Percentiles rank a stretch among this genome's conserved stretches.
These are phyloP conservation scores for Plasmopara muralis DNA, from an alignment of 352 stramenopile genomes.

Conservation along the genomic window DNA sequence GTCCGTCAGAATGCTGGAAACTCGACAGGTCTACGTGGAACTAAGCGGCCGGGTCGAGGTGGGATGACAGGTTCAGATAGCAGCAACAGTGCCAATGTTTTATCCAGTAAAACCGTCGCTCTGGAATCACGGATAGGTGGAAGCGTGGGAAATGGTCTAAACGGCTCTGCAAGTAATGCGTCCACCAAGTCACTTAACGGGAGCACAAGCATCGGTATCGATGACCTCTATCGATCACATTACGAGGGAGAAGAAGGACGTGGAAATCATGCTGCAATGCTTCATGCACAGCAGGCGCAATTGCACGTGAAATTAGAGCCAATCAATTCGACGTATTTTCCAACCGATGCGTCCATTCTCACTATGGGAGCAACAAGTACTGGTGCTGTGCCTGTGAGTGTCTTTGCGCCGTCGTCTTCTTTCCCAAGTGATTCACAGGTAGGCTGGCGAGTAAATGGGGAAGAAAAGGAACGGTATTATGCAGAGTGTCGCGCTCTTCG, in stretches of 20 bases:
- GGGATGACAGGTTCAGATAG: constrained; percentile 47
- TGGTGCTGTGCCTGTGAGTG: constrained; percentile 17
- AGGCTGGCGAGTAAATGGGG: constrained; percentile 35
- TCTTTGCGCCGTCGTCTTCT: constrained; percentile 25
- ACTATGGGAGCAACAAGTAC: constrained; percentile 38
- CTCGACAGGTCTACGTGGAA: constrained; percentile 41
- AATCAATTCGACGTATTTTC: constrained; percentile 62
- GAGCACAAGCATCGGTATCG: constrained; percentile 13
- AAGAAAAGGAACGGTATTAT: constrained; percentile 69
- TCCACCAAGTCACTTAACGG: constrained; percentile 21
- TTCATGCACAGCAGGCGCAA: constrained; percentile 18
- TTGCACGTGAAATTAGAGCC: constrained; percentile 57
- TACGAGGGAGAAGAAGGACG: constrained; percentile 12
- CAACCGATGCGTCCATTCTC: constrained; percentile 51
- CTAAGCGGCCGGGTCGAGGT: constrained; percentile 52
- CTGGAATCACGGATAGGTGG: constrained; percentile 59
- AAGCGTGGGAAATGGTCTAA: constrained; percentile 27
- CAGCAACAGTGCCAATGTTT: constrained; percentile 64
- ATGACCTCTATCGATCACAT: constrained; percentile 27
- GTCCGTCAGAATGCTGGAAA: constrained; percentile 60
- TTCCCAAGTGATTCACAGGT: constrained; percentile 19
- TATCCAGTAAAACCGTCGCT: constrained; percentile 66
- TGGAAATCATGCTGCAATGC: constrained; percentile 8
- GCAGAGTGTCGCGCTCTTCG: constrained; percentile 54
- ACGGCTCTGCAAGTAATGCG: constrained; percentile 12